Percentiles rank a stretch among this genome's conserved stretches.
Evolutionary conservation across 345 rosid genomes (phyloP).

Genomic region (Anacardium occidentale): DNA sequence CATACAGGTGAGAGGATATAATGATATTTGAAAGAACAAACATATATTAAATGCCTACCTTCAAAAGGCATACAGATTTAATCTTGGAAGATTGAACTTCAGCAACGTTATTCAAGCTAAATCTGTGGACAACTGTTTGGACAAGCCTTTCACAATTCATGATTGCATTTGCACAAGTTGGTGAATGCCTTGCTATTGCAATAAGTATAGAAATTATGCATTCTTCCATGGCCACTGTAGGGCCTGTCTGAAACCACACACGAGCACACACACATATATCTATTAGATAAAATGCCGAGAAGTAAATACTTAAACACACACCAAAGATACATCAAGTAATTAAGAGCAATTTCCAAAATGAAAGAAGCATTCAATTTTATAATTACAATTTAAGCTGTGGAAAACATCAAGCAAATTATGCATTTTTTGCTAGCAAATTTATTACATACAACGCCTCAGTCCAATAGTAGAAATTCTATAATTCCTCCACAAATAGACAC

Average conservation of each 20-base stretch:
- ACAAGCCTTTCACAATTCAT: constrained; percentile 73
- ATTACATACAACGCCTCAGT: no score
- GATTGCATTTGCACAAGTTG: constrained; percentile 67
- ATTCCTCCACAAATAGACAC: not conserved
- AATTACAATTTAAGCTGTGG: not conserved
- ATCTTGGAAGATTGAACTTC: constrained; percentile 57
- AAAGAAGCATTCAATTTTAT: not conserved
- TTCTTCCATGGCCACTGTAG: constrained; percentile 54
- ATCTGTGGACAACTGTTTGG: constrained; percentile 54
- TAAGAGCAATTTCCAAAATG: not conserved
- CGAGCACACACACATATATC: constrained; percentile 17
- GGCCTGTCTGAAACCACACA: constrained; percentile 62
- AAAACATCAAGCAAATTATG: not conserved
- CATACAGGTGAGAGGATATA: not conserved
- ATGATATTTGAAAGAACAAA: constrained; percentile 1
- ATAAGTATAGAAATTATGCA: constrained; percentile 56
- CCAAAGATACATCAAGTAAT: not conserved
- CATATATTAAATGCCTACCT: constrained; percentile 42
- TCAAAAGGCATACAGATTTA: constrained; percentile 59
- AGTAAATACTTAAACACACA: constrained; percentile 6
- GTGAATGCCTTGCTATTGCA: constrained; percentile 90
- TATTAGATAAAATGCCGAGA: constrained; percentile 9
- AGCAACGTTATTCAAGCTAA: constrained; percentile 41
- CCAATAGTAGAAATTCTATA: no score
- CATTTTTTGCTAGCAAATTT: no score